Evolutionary conservation across 192 early-diverging fungal genomes (phyloP), one percentile per base, ranked within the genome.

Genomic region (Coemansia sp.): DNA sequence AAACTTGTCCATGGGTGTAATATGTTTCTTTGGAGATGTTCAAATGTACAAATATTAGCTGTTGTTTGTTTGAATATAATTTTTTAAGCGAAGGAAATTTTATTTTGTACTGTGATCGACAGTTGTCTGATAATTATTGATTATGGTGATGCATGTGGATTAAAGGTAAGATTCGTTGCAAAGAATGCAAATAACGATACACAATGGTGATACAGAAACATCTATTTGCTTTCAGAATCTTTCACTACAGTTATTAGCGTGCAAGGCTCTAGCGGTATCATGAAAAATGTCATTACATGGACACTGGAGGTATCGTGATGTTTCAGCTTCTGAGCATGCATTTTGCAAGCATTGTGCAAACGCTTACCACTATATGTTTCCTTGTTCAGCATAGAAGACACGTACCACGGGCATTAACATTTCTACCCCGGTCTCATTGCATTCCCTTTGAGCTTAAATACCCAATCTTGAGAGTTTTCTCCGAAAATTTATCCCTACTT

Each of bases 1-100:
- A 81, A 81, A 81, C 68, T 81, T 81, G 59, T 81, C 78, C 72
- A 73, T 73, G 22, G 22, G 62, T 9, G 37, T 11, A 11, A 36
- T 36, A 6, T 36, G 34, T 36, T 50, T 41, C 47, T 0, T 19
- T 6, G 20, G 2, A 27, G 47, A 2, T 6, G 9, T 19, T 7
- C 0, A 27, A 28, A 8, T 25, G 47, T 20, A 36, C 34, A 11
- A 3, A 36, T 36, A n/a, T n/a, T n/a, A 36, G 9, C 7, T 36
- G 7, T 3, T 36, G 34, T 36, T 36, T 36, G 34, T 36, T 36
- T 11, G 13, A 36, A 4, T 36, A 11, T 1, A 36, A 1, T 36
- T 52, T 30, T 28, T 4, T 27, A 2, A 15, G 4, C 2, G 9
- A 52, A 30, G 11, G 4, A 23, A 27, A 11, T 20, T 15, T 2